A percentile compares a stretch with the other conserved stretches of the same genome.
Conservation (phyloP, 2,329 filamentous ascomycete genomes). For the Daldinia eschscholtzii region DNA sequence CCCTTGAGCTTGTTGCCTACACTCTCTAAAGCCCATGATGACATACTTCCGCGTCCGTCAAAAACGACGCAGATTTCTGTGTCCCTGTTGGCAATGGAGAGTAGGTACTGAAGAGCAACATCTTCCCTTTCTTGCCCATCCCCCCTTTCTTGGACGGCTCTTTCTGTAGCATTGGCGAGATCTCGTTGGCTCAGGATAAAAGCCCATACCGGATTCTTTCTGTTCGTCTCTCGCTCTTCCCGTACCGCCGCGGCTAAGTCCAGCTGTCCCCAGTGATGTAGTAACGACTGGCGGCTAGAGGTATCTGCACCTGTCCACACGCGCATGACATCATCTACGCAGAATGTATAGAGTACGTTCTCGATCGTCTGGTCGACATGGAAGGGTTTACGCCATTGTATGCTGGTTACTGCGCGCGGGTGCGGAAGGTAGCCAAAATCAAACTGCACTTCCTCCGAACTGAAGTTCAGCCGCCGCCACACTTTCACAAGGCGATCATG, state of each 20-base stretch:
- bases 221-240: constrained; percentile 43
- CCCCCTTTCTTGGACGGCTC: constrained; percentile 73
- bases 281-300: constrained; percentile 76
- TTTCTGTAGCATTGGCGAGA: constrained; percentile 81
- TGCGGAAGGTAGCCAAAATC: constrained; percentile 93
- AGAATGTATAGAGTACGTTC: constrained; percentile 91
- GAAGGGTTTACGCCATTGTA: constrained; percentile 87
- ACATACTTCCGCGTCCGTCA: constrained; percentile 87
- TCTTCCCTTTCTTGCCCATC: constrained; percentile 71
- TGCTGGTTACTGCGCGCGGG: constrained; percentile 79
- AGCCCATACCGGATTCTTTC: constrained; percentile 69
- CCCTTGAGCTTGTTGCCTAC: constrained; percentile 77
- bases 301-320: constrained; percentile 86
- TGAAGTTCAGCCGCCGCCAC: constrained; percentile 90
- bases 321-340: constrained; percentile 81
- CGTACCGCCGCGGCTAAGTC: constrained; percentile 80
- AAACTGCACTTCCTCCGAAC: constrained; percentile 84
- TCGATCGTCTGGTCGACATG: constrained; percentile 83
- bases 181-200: constrained; percentile 88
- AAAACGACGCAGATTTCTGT: constrained; percentile 90
- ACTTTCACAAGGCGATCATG: constrained; percentile 90
- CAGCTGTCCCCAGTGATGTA: constrained; percentile 85
- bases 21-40: constrained; percentile 92
- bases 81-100: constrained; percentile 85
- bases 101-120: constrained; percentile 83